phyloP scores from a whole-genome alignment of 768 basidiomycete species.

The Auriculariales sp. region DNA sequence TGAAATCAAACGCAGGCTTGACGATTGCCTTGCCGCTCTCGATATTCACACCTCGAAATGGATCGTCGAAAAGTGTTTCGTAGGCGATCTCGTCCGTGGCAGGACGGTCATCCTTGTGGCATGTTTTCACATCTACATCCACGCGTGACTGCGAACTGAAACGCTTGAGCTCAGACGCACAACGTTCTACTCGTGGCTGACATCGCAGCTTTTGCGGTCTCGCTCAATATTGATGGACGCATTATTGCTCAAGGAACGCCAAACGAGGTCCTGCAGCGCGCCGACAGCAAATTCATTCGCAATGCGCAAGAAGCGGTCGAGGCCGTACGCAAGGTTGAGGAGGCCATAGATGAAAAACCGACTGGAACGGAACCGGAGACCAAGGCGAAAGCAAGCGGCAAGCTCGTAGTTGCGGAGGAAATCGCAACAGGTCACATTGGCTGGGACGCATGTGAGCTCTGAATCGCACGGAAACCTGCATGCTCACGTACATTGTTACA shows the following conservation, averaged over 20 bases:
- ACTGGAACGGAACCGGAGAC: constrained; percentile 7
- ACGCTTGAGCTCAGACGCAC: constrained; percentile 32
- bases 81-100: constrained; percentile 23
- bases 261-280: constrained; percentile 27
- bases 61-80: constrained; percentile 34
- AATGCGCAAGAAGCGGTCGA: constrained; percentile 18
- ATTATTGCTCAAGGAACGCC: constrained; percentile 34
- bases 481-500: no score
- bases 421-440: constrained; percentile 10
- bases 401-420: constrained; percentile 13
- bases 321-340: no score
- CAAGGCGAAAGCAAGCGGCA: constrained; percentile 9
- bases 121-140: no score
- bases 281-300: constrained; percentile 18
- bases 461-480: no score
- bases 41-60: constrained; percentile 40
- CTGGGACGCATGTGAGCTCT: constrained; percentile 7
- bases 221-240: constrained; percentile 37
- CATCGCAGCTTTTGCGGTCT: constrained; percentile 42
- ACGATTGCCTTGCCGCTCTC: constrained; percentile 39
- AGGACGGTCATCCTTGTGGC: constrained; percentile 27
- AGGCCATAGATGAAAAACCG: no score
- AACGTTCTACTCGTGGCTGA: constrained; percentile 38
- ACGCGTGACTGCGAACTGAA: no score
- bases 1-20: no score